These are phyloP conservation scores for Fusarium pseudograminearum DNA, from an alignment of 2,329 filamentous ascomycete genomes.

Conservation along the genomic window DNA sequence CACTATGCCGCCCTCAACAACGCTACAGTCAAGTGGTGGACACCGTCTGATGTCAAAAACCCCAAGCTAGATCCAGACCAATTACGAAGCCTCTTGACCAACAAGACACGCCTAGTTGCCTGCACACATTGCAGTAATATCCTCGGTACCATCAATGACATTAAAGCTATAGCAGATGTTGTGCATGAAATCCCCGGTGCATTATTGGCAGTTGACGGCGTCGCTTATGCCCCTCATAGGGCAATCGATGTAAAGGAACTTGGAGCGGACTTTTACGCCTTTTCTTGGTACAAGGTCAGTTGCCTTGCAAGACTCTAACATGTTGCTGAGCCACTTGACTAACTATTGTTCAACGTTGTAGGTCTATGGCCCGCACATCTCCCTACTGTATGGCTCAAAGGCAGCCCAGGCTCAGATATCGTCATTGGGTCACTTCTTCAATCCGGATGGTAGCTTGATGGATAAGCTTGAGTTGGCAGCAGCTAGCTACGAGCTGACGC, in stretches of 20 bases:
- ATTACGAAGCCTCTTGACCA: not conserved
- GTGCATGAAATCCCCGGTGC: conserved; percentile 1
- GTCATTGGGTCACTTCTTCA: not conserved
- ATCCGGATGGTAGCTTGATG: not conserved
- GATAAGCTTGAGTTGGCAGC: conserved; percentile 4
- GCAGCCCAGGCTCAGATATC: not conserved
- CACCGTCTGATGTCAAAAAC: not conserved
- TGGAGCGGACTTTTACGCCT: conserved; percentile 7
- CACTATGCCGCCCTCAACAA: not conserved
- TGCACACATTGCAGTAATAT: conserved; percentile 8
- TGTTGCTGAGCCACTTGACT: not conserved
- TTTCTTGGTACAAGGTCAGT: conserved; percentile 4
- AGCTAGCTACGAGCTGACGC: conserved; percentile 6
- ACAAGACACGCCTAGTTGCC: conserved; percentile 4
- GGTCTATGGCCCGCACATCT: conserved; percentile 7
- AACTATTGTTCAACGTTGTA: not conserved
- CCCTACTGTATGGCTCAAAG: not conserved
- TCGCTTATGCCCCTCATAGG: conserved; percentile 9
- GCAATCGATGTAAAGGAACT: conserved; percentile 2
- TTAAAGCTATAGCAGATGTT: conserved; percentile 1
- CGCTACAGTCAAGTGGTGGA: conserved; percentile 2
- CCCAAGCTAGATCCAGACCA: not conserved
- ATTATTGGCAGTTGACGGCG: not conserved
- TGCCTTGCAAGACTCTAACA: not conserved
- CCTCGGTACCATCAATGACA: not conserved